Base-by-base conservation (phyloP, 768 basidiomycete genomes). In the Gloeostereum incarnatum region DNA sequence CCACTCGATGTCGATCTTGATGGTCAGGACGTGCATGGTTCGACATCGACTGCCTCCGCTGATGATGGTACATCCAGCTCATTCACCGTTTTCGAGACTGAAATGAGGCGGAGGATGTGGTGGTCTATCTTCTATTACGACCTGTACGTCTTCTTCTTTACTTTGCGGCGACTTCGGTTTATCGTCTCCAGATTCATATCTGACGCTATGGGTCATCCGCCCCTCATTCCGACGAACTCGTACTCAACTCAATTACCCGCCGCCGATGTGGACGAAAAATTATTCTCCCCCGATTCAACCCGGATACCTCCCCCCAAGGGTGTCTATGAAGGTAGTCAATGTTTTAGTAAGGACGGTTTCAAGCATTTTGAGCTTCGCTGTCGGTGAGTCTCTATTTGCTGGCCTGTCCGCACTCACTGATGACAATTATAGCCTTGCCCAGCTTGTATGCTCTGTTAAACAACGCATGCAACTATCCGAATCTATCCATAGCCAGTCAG, bases 101-200 rank as follows among this genome's bases (percentile, higher is more conserved):
- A 74, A 54, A 57, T 65, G 35, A 58, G 76, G 39, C 55, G 73
- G 41, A 57, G 77, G 45, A 55, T 84, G 5, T 86, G 86, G 82
- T 89, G 86, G 86, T 80, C 84, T 37, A 65, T 86, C 8, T 69
- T 76, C 51, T 84, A 73, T 56, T 86, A 78, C 53, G 87, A 89
- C 54, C 51, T 80, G 86, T 87, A 53, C 48, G 81, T 71, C n/a
- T 29, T 42, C 32, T 39, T 13, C 18, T 19, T 35, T 38, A 29
- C 24, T 10, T 33, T 44, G 46, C 8, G 4, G 26, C 14, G 35
- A 26, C 35, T 40, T 38, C 40, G 39, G 35, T 37, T 26, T 19
- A 9, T 23, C 30, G n/a, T 37, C 23, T 25, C 22, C 49, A 88
- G 85, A 43, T 81, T 83, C 52, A 63, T 78, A 14, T 75, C 85